Conservation (phyloP, 1,139 yeast genomes). For the Arxiozyma bovina region DNA sequence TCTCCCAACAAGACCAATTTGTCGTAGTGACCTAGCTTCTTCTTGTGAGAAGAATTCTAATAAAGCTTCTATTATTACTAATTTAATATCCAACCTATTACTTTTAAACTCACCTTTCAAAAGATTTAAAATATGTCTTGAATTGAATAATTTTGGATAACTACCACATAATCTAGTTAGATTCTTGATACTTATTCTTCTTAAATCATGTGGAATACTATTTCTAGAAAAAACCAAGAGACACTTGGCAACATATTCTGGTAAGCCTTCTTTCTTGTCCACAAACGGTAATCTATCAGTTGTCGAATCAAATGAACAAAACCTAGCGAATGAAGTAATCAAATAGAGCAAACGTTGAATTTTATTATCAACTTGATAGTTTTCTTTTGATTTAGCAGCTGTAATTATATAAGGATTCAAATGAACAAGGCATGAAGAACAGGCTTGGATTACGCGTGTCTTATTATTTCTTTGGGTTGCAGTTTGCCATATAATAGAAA, state of each 20-base stretch:
- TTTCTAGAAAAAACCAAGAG: constrained; percentile 44
- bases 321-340: constrained; percentile 61
- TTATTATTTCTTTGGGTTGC: constrained; percentile 41
- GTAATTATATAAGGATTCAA: constrained; percentile 38
- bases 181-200: constrained; percentile 48
- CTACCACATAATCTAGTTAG: constrained; percentile 49
- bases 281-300: constrained; percentile 39
- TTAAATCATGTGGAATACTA: constrained; percentile 31
- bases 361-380: constrained; percentile 36
- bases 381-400: constrained; percentile 23
- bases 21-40: constrained; percentile 39
- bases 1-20: constrained; percentile 31
- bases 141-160: constrained; percentile 55
- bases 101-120: constrained; percentile 44
- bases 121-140: constrained; percentile 43
- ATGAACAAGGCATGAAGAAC: constrained; percentile 48
- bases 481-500: constrained; percentile 57
- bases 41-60: constrained; percentile 46
- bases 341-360: constrained; percentile 51
- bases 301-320: constrained; percentile 48
- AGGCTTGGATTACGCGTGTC: constrained; percentile 47
- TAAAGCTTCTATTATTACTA: constrained; percentile 47
- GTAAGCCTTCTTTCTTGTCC: constrained; percentile 44
- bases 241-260: constrained; percentile 47
- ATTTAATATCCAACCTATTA: constrained; percentile 35